Conservation (phyloP, 2,329 filamentous ascomycete species). For the Botrytis aclada region DNA sequence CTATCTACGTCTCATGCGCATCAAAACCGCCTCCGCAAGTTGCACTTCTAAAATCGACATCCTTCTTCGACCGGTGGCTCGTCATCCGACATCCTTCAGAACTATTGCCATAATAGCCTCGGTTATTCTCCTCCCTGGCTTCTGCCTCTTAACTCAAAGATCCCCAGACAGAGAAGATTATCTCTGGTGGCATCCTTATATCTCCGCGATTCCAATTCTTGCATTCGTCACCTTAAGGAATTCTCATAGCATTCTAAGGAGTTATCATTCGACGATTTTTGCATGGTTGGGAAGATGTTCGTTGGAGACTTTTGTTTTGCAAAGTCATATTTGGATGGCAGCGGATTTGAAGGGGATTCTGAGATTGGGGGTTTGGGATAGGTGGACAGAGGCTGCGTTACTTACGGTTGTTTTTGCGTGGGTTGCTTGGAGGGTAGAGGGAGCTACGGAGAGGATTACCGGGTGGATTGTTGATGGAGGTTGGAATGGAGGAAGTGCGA, state of each 20-base stretch:
- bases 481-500: conserved; percentile 40
- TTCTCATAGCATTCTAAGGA: conserved; percentile 41
- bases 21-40: conserved; percentile 27
- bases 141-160: conserved; percentile 28
- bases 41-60: conserved; percentile 31
- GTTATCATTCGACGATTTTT: conserved; percentile 46
- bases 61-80: conserved; percentile 23
- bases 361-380: conserved; percentile 35
- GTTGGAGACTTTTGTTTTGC: conserved; percentile 58
- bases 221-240: conserved; percentile 53
- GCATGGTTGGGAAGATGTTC: conserved; percentile 55
- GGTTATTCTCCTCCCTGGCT: conserved; percentile 26
- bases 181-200: conserved; percentile 50
- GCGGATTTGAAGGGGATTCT: conserved; percentile 55
- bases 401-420: conserved; percentile 45
- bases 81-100: conserved; percentile 21
- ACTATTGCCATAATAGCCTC: conserved; percentile 25
- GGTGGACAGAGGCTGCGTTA: conserved; percentile 40
- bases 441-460: conserved; percentile 41
- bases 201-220: conserved; percentile 54
- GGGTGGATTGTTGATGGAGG: conserved; percentile 40
- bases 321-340: conserved; percentile 60
- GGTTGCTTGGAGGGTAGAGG: conserved; percentile 40
- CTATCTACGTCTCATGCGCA: conserved; percentile 37
- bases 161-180: conserved; percentile 44